Evolutionary conservation across 2,329 filamentous ascomycete genomes (phyloP).

Genomic region (Neonectria hederae): DNA sequence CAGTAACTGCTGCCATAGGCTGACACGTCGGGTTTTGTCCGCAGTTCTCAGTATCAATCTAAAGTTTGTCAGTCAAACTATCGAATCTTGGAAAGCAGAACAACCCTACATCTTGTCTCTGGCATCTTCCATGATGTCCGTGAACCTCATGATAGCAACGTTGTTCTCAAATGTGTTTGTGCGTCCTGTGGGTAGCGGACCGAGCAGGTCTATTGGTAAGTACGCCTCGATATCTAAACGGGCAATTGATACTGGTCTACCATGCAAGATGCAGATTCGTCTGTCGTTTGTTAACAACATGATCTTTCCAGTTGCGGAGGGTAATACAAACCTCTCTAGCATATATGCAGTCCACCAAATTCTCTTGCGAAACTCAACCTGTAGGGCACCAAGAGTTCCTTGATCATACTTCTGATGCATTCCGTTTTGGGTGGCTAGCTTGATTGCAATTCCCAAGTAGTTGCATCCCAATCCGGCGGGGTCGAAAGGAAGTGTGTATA

Average conservation of each 20-base stretch:
- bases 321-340: constrained; percentile 28
- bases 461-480: constrained; percentile 35
- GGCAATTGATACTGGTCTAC: constrained; percentile 32
- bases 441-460: constrained; percentile 37
- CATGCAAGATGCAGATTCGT: constrained; percentile 32
- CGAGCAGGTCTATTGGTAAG: constrained; percentile 24
- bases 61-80: background rate
- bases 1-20: constrained; percentile 11
- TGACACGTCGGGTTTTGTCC: constrained; percentile 1
- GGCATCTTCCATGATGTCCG: constrained; percentile 35
- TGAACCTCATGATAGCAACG: constrained; percentile 28
- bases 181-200: constrained; percentile 24
- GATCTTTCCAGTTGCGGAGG: too few species aligned
- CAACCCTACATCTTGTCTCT: constrained; percentile 28
- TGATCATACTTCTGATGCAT: constrained; percentile 20
- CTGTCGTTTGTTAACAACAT: constrained; percentile 3
- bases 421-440: constrained; percentile 30
- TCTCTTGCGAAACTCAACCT: constrained; percentile 30
- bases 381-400: background rate
- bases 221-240: constrained; percentile 23
- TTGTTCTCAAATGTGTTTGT: constrained; percentile 34
- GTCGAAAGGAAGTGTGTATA: constrained; percentile 33
- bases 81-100: background rate
- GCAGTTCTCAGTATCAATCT: constrained; percentile 27
- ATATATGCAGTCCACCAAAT: constrained; percentile 39